Conservation (phyloP, 2,329 filamentous ascomycete genomes). For the Monascus ruber region DNA sequence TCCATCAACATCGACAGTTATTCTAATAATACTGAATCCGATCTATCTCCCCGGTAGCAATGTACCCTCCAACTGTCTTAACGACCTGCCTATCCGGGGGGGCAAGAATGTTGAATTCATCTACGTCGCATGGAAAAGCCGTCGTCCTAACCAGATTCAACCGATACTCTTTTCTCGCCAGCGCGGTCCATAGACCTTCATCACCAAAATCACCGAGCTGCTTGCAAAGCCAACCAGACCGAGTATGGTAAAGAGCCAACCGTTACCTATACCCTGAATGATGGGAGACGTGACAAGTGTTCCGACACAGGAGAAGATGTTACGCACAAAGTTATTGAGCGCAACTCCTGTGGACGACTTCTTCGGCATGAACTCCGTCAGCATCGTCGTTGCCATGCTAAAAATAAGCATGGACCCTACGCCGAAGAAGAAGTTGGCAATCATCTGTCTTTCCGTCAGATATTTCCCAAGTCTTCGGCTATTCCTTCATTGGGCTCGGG, state of each 20-base stretch:
- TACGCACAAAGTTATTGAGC: conserved; percentile 69
- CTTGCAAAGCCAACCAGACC: conserved; percentile 46
- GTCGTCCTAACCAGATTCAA: conserved; percentile 37
- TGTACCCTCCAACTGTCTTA: too few species aligned
- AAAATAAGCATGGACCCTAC: conserved; percentile 70
- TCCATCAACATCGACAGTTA: too few species aligned
- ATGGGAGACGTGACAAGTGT: conserved; percentile 59
- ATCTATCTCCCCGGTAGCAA: too few species aligned
- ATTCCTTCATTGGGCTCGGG: background rate
- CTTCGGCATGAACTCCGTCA: conserved; percentile 72
- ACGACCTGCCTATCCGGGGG: too few species aligned
- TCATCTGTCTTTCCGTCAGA: conserved; percentile 23
- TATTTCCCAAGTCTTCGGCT: background rate
- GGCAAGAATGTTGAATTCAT: too few species aligned
- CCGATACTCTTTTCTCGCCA: conserved; percentile 46
- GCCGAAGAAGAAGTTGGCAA: conserved; percentile 65
- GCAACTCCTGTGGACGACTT: conserved; percentile 62
- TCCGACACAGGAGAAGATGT: conserved; percentile 65
- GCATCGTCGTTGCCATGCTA: conserved; percentile 63
- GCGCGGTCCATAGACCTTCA: conserved; percentile 48
- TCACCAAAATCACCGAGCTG: conserved; percentile 48
- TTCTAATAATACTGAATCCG: too few species aligned
- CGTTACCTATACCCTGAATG: conserved; percentile 59
- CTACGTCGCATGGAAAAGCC: too few species aligned
- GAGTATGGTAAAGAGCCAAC: conserved; percentile 61